A percentile compares a stretch with the other conserved stretches of the same genome.
These are phyloP conservation scores for Anaeromyces robustus DNA, from an alignment of 192 early-diverging fungal species.

Conservation along the genomic window DNA sequence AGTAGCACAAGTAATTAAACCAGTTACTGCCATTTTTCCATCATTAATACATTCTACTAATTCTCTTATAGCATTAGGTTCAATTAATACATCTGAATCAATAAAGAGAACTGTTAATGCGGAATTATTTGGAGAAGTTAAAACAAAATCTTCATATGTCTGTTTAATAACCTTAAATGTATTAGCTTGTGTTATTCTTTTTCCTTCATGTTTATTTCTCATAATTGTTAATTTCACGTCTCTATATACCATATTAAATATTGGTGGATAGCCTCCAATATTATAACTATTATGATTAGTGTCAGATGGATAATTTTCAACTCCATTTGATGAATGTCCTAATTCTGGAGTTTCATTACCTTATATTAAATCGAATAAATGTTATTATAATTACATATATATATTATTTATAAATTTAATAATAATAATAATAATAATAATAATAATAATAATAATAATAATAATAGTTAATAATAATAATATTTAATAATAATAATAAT, in stretches of 20 bases:
- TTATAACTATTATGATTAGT: neutral
- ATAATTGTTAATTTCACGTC: neutral
- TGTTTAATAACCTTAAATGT: conserved; percentile 11
- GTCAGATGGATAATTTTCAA: neutral
- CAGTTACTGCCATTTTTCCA: conserved; percentile 17
- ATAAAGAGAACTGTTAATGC: conserved; percentile 18
- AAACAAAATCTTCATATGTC: conserved; percentile 4
- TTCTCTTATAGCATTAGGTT: conserved; percentile 10
- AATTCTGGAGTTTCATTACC: neutral
- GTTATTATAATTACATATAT: no score
- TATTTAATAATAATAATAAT: no score
- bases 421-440: no score
- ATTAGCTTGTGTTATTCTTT: conserved; percentile 26
- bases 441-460: no score
- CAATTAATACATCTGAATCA: conserved; percentile 27
- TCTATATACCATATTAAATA: neutral
- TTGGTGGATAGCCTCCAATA: neutral
- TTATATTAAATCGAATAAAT: no score
- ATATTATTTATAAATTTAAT: no score
- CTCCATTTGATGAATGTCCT: neutral
- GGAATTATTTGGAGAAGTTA: neutral
- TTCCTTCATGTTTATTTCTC: conserved; percentile 21
- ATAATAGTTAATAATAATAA: no score
- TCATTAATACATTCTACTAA: conserved; percentile 11
- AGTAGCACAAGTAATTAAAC: conserved; percentile 14